Base-by-base conservation (phyloP, 2,329 filamentous ascomycete species). In the Verticillium tricorpus region DNA sequence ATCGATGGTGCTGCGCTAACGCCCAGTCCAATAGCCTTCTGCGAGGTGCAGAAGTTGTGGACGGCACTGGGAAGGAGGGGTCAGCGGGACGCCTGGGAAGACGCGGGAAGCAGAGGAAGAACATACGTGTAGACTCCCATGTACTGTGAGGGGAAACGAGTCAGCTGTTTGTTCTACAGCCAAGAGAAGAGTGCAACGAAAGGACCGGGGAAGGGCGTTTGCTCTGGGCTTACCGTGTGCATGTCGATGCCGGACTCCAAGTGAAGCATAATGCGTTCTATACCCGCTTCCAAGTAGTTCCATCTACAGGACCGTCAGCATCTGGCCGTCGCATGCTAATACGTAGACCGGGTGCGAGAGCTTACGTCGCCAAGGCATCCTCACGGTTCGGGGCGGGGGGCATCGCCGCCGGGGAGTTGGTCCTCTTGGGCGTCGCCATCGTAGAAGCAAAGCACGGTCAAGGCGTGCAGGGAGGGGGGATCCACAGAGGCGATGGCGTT, bases 1-100 rank as follows among this genome's bases (percentile, higher is more conserved):
- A 72, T 72, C 9, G 58, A 32, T 74, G 61, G 11, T 45, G 65
- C n/a, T 76, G 72, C 14, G 57, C 61, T 19, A 17, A 65, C 71
- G 15, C 77, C 77, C 59, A 85, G 82, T n/a, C 86, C 85, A 55
- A 93, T 88, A 1, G 92, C 92, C 75, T 98, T 98, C 76, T 98
- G 95, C 28, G 95, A 97, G 61, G 95, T 99, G 76, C 95, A 99
- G 77, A 99, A 99, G 80, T 99, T 97, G 80, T 99, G 95, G 58
- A 99, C 95, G 64, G 93, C 93, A 60, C 84, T 93, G 74, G 61
- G 58, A 58, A 58, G 56, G 56, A 45, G 28, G 22, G 71, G 19
- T 85, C 67, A 85, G 78, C 60, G 62, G 17, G 7, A 17, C 17
- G 25, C 12, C 28, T 25, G 50, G 40, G 54, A 14, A 5, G 5